phyloP scores from a whole-genome alignment of 768 basidiomycete species.

The Trametes cinnabarina region DNA sequence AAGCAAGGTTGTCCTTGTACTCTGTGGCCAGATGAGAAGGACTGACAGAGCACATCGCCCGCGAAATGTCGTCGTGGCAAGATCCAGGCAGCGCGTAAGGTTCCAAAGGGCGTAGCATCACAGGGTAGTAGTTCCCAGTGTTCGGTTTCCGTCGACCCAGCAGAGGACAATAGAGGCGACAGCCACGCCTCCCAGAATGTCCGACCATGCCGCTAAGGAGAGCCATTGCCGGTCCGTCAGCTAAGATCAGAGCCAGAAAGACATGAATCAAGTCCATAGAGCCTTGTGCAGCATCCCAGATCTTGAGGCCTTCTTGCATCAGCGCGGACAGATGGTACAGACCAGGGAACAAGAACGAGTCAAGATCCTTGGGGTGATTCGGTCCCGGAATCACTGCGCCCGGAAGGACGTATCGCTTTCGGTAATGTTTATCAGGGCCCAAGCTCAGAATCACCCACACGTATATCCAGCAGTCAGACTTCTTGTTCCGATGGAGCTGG shows the following conservation, averaged over 20 bases:
- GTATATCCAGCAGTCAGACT: not conserved
- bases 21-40: not conserved
- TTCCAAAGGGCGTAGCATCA: slow-evolving; percentile 24
- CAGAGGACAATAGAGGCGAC: slow-evolving; percentile 33
- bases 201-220: slow-evolving; percentile 36
- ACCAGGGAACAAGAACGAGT: not conserved
- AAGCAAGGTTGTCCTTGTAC: not conserved
- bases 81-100: slow-evolving; percentile 25
- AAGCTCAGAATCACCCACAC: not conserved
- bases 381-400: not conserved
- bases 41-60: not conserved
- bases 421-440: not conserved
- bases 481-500: slow-evolving; percentile 3
- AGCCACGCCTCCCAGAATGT: slow-evolving; percentile 35
- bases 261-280: not conserved
- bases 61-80: slow-evolving; percentile 30
- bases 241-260: slow-evolving; percentile 5
- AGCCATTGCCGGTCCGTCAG: slow-evolving; percentile 11
- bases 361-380: not conserved
- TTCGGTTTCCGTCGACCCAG: slow-evolving; percentile 30
- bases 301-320: slow-evolving; percentile 21
- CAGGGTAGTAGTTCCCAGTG: slow-evolving; percentile 36
- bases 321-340: not conserved
- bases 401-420: not conserved
- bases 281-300: slow-evolving; percentile 29